Base-by-base conservation (phyloP, 2,329 filamentous ascomycete species). In the Aspergillus flavus region DNA sequence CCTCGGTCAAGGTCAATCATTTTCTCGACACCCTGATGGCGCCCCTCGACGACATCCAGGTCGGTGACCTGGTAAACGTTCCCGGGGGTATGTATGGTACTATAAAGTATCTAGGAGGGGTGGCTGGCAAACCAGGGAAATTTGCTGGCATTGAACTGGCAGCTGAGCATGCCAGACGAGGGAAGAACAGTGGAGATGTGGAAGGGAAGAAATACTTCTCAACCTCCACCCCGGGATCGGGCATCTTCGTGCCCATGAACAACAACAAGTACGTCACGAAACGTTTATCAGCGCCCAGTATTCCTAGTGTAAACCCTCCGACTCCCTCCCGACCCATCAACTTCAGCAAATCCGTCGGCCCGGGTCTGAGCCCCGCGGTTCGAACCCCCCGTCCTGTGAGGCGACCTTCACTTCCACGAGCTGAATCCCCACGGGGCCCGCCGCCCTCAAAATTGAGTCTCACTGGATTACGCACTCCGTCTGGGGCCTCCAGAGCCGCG, bases 161-260 rank as follows among this genome's bases (percentile, higher is more conserved):
- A 72, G 83, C 87, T 59, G 91, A 96, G 69, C 96, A 90, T 81
- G 91, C 93, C 39, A 79, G 85, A 58, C 87, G 91, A 74, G 95
- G 95, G 39, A 99, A 99, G 84, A 99, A 99, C 75, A 96, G 87
- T 72, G 95, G 95, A 67, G 94, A 97, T 77, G 95, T 98, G 60
- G 94, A 98, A 70, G 95, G 94, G 46, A 83, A 82, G 63, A 82
- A 82, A 61, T 99, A 99, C 80, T 99, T 99, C 77, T 85, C 83
- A 41, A 97, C 95, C 12, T 85, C 85, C 3, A 80, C 89, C 26
- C 87, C 92, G 0, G 93, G 93, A 65, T 89, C 95, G 2, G 95
- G 95, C 64, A 98, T 99, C 73, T 99, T 99, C 75, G 85, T 99
- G 16, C 95, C 95, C 4, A 82, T 95, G 19, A 87, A 89, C 76